Conservation (phyloP, 208 protist species). For the Trypanosoma vivax region DNA sequence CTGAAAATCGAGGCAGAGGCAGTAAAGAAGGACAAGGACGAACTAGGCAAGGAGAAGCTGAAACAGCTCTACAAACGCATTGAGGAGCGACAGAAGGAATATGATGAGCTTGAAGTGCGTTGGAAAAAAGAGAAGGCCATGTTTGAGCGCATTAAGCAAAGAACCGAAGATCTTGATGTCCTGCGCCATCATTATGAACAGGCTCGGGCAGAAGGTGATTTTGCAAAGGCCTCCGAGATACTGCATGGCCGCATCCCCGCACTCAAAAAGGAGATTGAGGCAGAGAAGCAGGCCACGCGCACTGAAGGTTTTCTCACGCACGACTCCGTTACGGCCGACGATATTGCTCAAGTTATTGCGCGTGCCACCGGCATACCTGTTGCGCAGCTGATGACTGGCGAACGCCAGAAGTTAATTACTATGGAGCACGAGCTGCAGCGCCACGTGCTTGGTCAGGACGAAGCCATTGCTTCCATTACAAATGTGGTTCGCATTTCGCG, state of each 20-base stretch:
- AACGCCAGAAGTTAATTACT: slow-evolving; percentile 88
- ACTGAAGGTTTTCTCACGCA: slow-evolving; percentile 93
- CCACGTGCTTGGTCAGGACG: slow-evolving; percentile 94
- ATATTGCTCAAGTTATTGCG: slow-evolving; percentile 95
- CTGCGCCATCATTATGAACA: slow-evolving; percentile 77
- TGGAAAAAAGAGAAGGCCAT: slow-evolving; percentile 85
- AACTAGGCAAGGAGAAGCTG: slow-evolving; percentile 84
- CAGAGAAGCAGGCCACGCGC: slow-evolving; percentile 84
- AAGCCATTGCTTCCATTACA: slow-evolving; percentile 93
- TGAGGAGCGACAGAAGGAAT: slow-evolving; percentile 62
- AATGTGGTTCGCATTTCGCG: slow-evolving; percentile 95
- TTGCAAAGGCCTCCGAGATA: slow-evolving; percentile 74
- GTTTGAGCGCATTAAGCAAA: slow-evolving; percentile 87
- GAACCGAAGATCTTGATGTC: slow-evolving; percentile 87
- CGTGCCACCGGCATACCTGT: slow-evolving; percentile 98
- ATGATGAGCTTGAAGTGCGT: slow-evolving; percentile 71
- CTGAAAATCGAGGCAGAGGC: slow-evolving; percentile 91
- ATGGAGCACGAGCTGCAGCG: slow-evolving; percentile 84
- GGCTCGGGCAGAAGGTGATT: slow-evolving; percentile 70
- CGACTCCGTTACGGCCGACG: slow-evolving; percentile 86
- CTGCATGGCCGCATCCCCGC: slow-evolving; percentile 69
- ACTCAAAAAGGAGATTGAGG: slow-evolving; percentile 81
- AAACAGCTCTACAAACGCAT: slow-evolving; percentile 68
- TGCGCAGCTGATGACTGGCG: slow-evolving; percentile 72
- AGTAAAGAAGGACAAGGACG: slow-evolving; percentile 92